phyloP scores from a whole-genome alignment of 1,139 yeast genomes.

The Lodderomyces parapsilosis region DNA sequence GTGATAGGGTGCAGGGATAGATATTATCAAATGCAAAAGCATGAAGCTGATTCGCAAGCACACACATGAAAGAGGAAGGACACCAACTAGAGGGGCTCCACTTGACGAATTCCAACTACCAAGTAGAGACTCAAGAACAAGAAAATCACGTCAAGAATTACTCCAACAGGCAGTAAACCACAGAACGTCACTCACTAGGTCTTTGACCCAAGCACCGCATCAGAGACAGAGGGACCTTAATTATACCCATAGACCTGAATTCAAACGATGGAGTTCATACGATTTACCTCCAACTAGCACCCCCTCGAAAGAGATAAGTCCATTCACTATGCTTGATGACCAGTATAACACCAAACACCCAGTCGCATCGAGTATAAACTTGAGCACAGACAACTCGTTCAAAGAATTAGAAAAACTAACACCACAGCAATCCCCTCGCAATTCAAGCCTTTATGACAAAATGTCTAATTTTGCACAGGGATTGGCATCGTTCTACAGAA shows the following conservation, averaged over 20 bases:
- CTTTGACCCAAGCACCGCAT: slow-evolving; percentile 9
- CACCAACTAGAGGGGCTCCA: slow-evolving; percentile 2
- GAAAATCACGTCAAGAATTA: slow-evolving; percentile 1
- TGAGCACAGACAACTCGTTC: slow-evolving; percentile 24
- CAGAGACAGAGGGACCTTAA: background rate
- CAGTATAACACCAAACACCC: slow-evolving; percentile 30
- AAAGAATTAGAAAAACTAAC: slow-evolving; percentile 15
- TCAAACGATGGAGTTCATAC: slow-evolving; percentile 26
- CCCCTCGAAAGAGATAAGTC: slow-evolving; percentile 18
- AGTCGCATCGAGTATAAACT: slow-evolving; percentile 4
- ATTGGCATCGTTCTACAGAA: background rate
- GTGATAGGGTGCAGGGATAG: background rate
- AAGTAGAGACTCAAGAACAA: background rate
- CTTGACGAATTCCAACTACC: background rate
- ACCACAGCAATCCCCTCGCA: background rate
- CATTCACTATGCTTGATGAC: slow-evolving; percentile 30
- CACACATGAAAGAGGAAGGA: slow-evolving; percentile 5
- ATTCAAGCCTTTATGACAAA: slow-evolving; percentile 12
- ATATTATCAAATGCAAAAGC: background rate
- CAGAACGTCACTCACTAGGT: slow-evolving; percentile 9
- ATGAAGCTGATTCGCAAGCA: background rate
- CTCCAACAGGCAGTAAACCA: slow-evolving; percentile 4
- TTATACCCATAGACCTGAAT: slow-evolving; percentile 15
- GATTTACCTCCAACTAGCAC: slow-evolving; percentile 4
- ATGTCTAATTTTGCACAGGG: slow-evolving; percentile 11